These are phyloP conservation scores for Podaxis rugospora DNA, from an alignment of 768 basidiomycete species.

Conservation along the genomic window DNA sequence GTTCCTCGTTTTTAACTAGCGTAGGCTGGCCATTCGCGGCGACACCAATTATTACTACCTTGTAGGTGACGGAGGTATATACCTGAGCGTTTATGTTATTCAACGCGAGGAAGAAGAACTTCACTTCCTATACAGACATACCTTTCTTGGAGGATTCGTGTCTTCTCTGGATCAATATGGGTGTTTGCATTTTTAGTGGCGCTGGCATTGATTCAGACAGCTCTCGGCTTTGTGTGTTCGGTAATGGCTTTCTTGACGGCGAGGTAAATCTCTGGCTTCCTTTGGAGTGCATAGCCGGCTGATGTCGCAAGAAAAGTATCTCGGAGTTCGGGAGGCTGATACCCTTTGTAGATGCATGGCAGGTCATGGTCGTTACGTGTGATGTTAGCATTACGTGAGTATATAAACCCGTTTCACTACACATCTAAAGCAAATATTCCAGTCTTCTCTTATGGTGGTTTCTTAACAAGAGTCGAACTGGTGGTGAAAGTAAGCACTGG, in stretches of 20 bases:
- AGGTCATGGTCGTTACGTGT: constrained; percentile 20
- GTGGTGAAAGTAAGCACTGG: constrained; percentile 18
- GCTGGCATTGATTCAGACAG: constrained; percentile 19
- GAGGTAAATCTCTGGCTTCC: constrained; percentile 14
- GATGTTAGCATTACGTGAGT: constrained; percentile 27
- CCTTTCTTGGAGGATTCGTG: constrained; percentile 25
- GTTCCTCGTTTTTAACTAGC: constrained; percentile 16
- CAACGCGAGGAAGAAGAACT: constrained; percentile 15
- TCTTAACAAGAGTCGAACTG: constrained; percentile 21
- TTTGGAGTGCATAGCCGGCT: background rate
- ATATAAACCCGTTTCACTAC: background rate
- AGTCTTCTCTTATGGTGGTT: constrained; percentile 22
- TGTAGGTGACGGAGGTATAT: constrained; percentile 15
- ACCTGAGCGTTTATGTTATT: background rate
- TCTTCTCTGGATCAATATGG: constrained; percentile 18
- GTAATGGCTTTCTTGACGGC: constrained; percentile 18
- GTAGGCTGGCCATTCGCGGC: constrained; percentile 24
- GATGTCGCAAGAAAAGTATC: constrained; percentile 14
- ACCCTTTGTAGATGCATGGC: constrained; percentile 26
- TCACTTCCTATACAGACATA: constrained; percentile 28
- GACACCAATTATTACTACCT: constrained; percentile 23
- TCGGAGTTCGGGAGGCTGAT: constrained; percentile 20
- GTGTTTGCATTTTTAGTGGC: constrained; percentile 17
- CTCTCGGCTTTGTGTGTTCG: constrained; percentile 20
- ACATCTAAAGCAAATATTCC: background rate